Evolutionary conservation across 768 basidiomycete genomes (phyloP), one percentile per base, ranked within the genome.

Genomic region (Phylloporus arenicola): DNA sequence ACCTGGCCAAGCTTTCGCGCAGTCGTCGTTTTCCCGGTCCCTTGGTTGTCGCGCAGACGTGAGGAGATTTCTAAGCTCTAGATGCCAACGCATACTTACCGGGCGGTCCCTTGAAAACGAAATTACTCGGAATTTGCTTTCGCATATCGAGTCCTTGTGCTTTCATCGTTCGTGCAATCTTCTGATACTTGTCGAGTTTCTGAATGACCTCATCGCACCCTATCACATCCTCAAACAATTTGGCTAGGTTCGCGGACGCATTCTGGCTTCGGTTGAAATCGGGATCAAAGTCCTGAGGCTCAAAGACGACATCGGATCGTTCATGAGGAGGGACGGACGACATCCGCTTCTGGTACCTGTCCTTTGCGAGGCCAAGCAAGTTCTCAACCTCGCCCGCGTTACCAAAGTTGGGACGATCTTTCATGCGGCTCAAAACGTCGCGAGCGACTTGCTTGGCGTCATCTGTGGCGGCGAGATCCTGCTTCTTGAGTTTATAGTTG

Each of bases 91-190:
- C 38, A 1, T 17, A 60, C 71, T 57, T 58, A 83, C 79, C 84
- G 52, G 84, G 85, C 6, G 84, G 85, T 0, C 85, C 84, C 57
- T 82, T 86, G 72, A 87, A 86, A 2, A 86, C 67, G 44, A 85
- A 87, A 37, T 73, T 73, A n/a, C 65, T 84, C 0, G 84, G 83
- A 35, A 86, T 76, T 14, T 73, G 68, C n/a, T 75, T 70, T 4
- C 76, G 70, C 17, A 72, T 64, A 52, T 83, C 75, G 31, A 70
- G 59, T 3, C 72, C 71, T 27, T 68, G 61, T 0, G 55, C 57
- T 57, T 76, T 78, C 64, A 75, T 71, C 16, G 56, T 64, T 4
- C 52, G 58, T 2, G 79, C 77, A 27, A 81, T 72, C 43, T 70
- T 64, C 57, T 86, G 85, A 49, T 76, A 84, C 13, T 67, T 61